Base-by-base conservation (phyloP, 495 filamentous ascomycete genomes). In the Barbatosphaeria neglecta region DNA sequence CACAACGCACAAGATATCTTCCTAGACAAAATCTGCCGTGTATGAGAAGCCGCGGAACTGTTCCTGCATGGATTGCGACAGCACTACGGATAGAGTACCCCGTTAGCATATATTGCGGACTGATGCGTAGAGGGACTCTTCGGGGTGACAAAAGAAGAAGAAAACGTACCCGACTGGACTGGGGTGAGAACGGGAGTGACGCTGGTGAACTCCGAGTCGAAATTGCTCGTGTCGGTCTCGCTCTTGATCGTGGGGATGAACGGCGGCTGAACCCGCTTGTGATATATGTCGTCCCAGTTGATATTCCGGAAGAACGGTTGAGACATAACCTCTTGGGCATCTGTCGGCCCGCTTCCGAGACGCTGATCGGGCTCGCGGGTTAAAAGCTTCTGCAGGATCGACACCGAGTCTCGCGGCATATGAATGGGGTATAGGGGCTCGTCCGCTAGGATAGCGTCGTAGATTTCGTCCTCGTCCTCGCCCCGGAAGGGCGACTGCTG, bases 1-100 rank as follows among this genome's bases (percentile, higher is more conserved):
- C 31, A 2, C 3, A 11, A 2, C 13, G 4, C 10, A n/a, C 11
- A 4, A n/a, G 31, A 31, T 31, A 31, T 10, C 27, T 20, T 17
- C 16, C 18, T 69, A 74, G 24, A 73, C 70, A 50, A 74, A 73
- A 46, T 74, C 69, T 16, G 67, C 66, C 18, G 70, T 72, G 51
- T 99, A 99, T 11, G 93, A 97, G 74, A 99, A 99, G 51, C 92
- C 92, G 40, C 92, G 83, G 86, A 99, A 99, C 64, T 99, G 89
- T 70, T 99, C 92, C 69, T 99, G 92, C 93, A 97, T 97, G 17
- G 88, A 85, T 73, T 96, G 90, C 9, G 93, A 92, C 41, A 99
- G 78, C 22, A 99, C 92, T 95, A 56, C 28, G n/a, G n/a, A n/a
- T n/a, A 50, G 19, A 44, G 11, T 41, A 44, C 15, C 15, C 6